These are phyloP conservation scores for Tetracentron sinense DNA, from an alignment of 164 flowering plant genomes.

Conservation along the genomic window DNA sequence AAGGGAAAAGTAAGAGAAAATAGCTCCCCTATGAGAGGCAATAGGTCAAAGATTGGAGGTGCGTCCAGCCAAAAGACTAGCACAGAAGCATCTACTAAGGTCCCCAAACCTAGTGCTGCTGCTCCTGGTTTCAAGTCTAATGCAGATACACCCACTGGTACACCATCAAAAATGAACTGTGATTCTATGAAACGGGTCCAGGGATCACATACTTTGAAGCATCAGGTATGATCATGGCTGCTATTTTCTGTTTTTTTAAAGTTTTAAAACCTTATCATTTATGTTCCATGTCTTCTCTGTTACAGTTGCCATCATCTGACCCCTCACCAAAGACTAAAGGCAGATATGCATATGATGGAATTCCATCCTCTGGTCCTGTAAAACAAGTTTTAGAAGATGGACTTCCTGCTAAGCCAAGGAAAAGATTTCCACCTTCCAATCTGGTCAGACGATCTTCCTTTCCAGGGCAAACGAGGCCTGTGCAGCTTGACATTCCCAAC, in stretches of 20 bases:
- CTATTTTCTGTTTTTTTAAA: not conserved
- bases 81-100: constrained; percentile 52
- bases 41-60: constrained; percentile 43
- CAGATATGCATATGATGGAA: constrained; percentile 59
- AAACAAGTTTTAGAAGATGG: constrained; percentile 61
- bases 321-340: constrained; percentile 65
- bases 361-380: constrained; percentile 46
- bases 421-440: constrained; percentile 51
- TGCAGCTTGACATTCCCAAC: constrained; percentile 32
- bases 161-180: constrained; percentile 35
- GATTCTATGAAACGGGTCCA: constrained; percentile 51
- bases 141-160: constrained; percentile 34
- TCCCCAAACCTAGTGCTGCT: constrained; percentile 41
- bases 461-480: constrained; percentile 45
- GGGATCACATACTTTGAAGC: constrained; percentile 49
- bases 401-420: constrained; percentile 44
- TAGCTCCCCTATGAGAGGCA: constrained; percentile 80
- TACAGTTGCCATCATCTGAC: constrained; percentile 62
- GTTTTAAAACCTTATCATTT: no score
- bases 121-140: constrained; percentile 44
- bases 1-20: constrained; percentile 71
- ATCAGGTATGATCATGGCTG: constrained; percentile 71
- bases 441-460: constrained; percentile 53
- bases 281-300: constrained; percentile 11
- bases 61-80: constrained; percentile 37